Evolutionary conservation across 139 green algal species (phyloP), one percentile per base, ranked within the genome.

Genomic region (Limnomonas spitsbergensis): DNA sequence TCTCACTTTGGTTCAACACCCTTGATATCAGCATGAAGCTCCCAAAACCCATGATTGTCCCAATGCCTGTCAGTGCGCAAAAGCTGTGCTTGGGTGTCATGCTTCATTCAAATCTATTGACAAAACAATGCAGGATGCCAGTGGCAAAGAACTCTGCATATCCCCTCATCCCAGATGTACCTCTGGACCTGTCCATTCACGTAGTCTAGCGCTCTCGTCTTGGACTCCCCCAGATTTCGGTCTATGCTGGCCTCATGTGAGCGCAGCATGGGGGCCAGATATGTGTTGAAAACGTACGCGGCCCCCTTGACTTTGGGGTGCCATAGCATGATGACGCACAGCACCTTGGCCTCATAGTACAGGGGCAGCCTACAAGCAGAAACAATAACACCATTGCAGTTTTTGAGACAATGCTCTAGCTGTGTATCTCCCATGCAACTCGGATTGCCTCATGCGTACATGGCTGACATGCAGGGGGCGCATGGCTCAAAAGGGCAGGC

Each of bases 261-360:
- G 3, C 36, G 35, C 40, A 88, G 69, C 42, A 77, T 68, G 1
- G 80, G 80, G 9, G 53, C n/a, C 9, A 88, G 26, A 70, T 74
- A 78, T 0, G 36, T 75, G 27, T 79, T 61, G 75, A 87, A 89
- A 37, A 89, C 39, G 53, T 79, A 86, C 52, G 76, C n/a, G 29
- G 85, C 85, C 3, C 81, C 73, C 40, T 85, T 69, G 52, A 56
- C 73, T 36, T 67, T 75, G 20, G 85, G 85, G 82, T 89, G 80
- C 85, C 85, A 89, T 38, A 89, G 73, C 37, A 83, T 83, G 14
- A 79, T 14, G 76, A 87, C 78, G 56, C 85, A 84, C 20, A 61
- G 76, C 31, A 89, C 73, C 78, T 88, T 88, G 47, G 61, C 40
- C 9, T 83, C 69, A 56, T 85, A 83, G 68, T 89, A 89, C 39